Percentiles rank a stretch among this genome's conserved stretches.
phyloP scores from a whole-genome alignment of 75 land plant genomes.

The Cryptomeria japonica region DNA sequence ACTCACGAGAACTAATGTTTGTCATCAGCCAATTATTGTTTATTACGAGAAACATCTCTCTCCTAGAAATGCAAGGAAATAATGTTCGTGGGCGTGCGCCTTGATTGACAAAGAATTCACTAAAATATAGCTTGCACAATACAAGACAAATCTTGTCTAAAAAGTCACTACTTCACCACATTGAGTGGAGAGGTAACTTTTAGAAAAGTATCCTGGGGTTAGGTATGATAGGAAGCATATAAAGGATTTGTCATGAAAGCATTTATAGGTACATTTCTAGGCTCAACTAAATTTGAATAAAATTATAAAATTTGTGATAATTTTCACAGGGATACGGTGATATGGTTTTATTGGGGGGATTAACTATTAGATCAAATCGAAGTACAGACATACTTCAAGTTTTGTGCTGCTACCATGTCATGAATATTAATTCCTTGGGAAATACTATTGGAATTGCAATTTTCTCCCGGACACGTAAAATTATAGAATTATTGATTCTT shows the following conservation, averaged over 20 bases:
- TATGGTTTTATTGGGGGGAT: conserved; percentile 3
- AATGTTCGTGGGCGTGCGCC: background rate
- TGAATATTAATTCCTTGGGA: background rate
- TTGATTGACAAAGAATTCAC: background rate
- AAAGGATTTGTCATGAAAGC: background rate
- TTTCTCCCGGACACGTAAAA: background rate
- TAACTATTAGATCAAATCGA: background rate
- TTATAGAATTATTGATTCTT: background rate
- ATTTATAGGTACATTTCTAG: background rate
- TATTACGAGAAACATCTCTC: background rate
- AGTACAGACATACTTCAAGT: background rate
- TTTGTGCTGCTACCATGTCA: conserved; percentile 3
- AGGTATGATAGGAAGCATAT: too few species aligned
- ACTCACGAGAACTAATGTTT: background rate
- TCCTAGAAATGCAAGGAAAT: background rate
- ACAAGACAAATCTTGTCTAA: background rate
- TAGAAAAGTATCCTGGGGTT: too few species aligned
- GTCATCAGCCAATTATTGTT: background rate
- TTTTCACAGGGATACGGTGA: background rate
- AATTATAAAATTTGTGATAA: background rate
- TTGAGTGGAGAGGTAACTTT: background rate
- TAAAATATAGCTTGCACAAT: background rate
- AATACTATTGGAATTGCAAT: background rate
- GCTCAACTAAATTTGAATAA: background rate
- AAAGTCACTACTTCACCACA: background rate